A percentile compares a stretch with the other conserved stretches of the same genome.
These are phyloP conservation scores for Tulasnella calospora DNA, from an alignment of 768 basidiomycete genomes.

Conservation along the genomic window DNA sequence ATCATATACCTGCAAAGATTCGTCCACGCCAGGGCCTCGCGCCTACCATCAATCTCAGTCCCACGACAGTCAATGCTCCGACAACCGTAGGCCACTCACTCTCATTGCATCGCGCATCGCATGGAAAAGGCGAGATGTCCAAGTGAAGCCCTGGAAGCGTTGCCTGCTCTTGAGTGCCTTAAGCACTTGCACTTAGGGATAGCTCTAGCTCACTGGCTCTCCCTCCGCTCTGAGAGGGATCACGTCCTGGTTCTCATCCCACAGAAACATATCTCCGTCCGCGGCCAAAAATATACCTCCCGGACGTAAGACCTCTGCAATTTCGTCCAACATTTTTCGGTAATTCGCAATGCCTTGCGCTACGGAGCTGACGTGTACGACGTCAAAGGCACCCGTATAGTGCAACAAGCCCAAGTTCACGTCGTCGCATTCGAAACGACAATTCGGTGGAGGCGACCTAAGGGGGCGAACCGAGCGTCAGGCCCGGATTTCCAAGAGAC, in stretches of 20 bases:
- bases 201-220: neutral
- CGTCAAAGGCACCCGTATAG: slow-evolving; percentile 12
- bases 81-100: neutral
- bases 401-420: slow-evolving; percentile 18
- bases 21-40: neutral
- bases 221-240: neutral
- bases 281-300: slow-evolving; percentile 17
- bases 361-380: slow-evolving; percentile 16
- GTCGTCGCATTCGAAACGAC: slow-evolving; percentile 23
- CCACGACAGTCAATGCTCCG: too few species aligned
- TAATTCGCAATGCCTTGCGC: slow-evolving; percentile 3
- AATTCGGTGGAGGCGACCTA: slow-evolving; percentile 17
- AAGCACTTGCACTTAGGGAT: neutral
- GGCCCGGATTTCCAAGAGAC: neutral
- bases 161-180: neutral
- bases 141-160: neutral
- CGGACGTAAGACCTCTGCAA: neutral
- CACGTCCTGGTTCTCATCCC: neutral
- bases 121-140: neutral
- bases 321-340: slow-evolving; percentile 10
- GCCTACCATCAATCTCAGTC: neutral
- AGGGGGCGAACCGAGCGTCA: neutral
- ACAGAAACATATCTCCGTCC: slow-evolving; percentile 9
- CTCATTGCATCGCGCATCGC: neutral
- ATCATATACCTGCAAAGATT: neutral